Conservation (phyloP, 495 filamentous ascomycete species). For the Talaromyces borbonicus region DNA sequence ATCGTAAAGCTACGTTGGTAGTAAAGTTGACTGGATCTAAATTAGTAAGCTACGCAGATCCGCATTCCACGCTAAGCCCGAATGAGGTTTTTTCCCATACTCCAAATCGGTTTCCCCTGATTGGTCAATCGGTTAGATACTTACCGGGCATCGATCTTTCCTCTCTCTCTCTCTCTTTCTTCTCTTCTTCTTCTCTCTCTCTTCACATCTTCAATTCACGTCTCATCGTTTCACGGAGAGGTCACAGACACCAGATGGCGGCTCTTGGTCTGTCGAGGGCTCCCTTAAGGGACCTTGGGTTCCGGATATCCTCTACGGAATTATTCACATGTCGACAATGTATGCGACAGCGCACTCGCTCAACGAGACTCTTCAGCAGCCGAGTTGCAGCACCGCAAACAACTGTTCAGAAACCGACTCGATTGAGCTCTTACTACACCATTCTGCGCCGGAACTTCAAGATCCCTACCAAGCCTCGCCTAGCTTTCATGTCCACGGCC, state of each 20-base stretch:
- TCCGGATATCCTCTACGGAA: constrained; percentile 39
- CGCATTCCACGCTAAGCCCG: neutral
- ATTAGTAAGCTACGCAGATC: too few relatives aligned
- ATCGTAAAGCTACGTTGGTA: too few relatives aligned
- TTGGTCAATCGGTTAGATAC: constrained; percentile 1
- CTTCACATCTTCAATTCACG: constrained; percentile 5
- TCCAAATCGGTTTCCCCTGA: neutral
- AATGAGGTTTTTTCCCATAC: neutral
- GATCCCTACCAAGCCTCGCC: neutral
- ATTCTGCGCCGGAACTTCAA: neutral
- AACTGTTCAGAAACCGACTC: constrained; percentile 18
- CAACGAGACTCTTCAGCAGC: constrained; percentile 26
- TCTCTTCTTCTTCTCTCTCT: neutral
- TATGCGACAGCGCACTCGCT: constrained; percentile 29
- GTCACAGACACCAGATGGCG: constrained; percentile 21
- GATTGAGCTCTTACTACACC: constrained; percentile 14
- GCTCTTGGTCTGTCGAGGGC: constrained; percentile 22
- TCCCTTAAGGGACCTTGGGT: constrained; percentile 28
- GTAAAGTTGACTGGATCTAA: too few relatives aligned
- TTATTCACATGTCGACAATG: constrained; percentile 58
- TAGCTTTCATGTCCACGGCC: constrained; percentile 13
- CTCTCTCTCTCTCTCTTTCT: neutral
- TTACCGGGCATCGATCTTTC: too few relatives aligned
- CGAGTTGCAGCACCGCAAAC: constrained; percentile 18
- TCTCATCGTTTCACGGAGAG: neutral